phyloP scores from a whole-genome alignment of 441 rosid species.

The Oxalis stricta region DNA sequence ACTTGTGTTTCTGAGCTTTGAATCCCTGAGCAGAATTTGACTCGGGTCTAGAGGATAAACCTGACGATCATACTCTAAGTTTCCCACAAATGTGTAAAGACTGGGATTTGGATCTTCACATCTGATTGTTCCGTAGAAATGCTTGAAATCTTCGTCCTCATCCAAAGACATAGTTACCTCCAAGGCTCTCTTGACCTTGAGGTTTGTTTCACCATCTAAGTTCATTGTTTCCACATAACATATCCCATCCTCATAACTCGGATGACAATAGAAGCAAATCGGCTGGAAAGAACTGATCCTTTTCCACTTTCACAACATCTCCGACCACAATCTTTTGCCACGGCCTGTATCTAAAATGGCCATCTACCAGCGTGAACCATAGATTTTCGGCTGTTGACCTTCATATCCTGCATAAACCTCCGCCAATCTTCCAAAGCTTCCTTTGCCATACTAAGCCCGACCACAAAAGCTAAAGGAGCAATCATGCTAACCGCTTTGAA shows the following conservation, averaged over 20 bases:
- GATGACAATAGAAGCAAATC: constrained; percentile 77
- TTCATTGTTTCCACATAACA: constrained; percentile 98
- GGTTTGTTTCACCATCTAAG: constrained; percentile 92
- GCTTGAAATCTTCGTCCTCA: constrained; percentile 51
- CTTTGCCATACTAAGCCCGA: constrained; percentile 89
- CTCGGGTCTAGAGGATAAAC: constrained; percentile 68
- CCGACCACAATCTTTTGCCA: constrained; percentile 85
- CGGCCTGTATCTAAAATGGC: constrained; percentile 41
- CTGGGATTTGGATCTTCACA: constrained; percentile 94
- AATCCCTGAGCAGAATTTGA: constrained; percentile 94
- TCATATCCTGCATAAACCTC: constrained; percentile 85
- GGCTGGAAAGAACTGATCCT: constrained; percentile 83
- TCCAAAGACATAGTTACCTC: constrained; percentile 61
- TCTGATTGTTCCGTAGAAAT: constrained; percentile 44
- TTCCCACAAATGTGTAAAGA: constrained; percentile 83
- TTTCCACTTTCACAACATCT: constrained; percentile 75
- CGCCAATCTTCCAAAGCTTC: constrained; percentile 95
- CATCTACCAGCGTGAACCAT: constrained; percentile 49
- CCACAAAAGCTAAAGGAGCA: constrained; percentile 79
- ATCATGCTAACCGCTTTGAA: constrained; percentile 88
- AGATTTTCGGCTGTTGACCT: constrained; percentile 65
- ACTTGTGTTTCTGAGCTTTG: constrained; percentile 85
- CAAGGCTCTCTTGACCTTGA: constrained; percentile 78
- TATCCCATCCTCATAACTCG: constrained; percentile 87
- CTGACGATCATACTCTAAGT: constrained; percentile 57